Conservation (phyloP, 2,329 filamentous ascomycete genomes). For the Lizonia empirigonia region DNA sequence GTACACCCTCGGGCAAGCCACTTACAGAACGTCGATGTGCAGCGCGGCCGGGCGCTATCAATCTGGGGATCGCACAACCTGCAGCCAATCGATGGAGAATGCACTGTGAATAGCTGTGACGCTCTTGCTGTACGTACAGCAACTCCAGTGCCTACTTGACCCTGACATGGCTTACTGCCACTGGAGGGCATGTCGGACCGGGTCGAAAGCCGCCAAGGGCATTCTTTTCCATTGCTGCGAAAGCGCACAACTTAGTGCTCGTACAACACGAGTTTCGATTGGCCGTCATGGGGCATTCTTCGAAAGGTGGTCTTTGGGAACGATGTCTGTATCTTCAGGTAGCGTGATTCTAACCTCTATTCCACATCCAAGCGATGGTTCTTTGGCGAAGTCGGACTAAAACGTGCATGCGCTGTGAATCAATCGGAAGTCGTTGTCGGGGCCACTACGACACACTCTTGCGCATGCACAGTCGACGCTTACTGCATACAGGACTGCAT, state of each 20-base stretch:
- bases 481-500: not conserved
- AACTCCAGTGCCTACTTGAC: not conserved
- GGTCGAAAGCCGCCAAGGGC: not conserved
- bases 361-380: constrained; percentile 8
- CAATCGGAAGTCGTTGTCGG: not conserved
- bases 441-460: constrained; percentile 10
- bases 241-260: not conserved
- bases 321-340: not conserved
- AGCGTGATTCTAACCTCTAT: constrained; percentile 6
- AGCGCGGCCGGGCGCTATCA: constrained; percentile 30
- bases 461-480: constrained; percentile 5
- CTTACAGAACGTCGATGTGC: constrained; percentile 20
- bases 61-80: constrained; percentile 21
- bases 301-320: not conserved
- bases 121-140: constrained; percentile 16
- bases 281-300: not conserved
- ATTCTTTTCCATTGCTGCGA: not conserved
- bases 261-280: not conserved
- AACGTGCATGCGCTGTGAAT: not conserved
- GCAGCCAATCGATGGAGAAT: constrained; percentile 18
- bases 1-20: constrained; percentile 24
- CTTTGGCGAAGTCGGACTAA: not conserved
- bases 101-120: not conserved
- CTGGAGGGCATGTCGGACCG: constrained; percentile 25
- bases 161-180: constrained; percentile 1